phyloP scores from a whole-genome alignment of 768 basidiomycete genomes.

The Tulasnella sp. region DNA sequence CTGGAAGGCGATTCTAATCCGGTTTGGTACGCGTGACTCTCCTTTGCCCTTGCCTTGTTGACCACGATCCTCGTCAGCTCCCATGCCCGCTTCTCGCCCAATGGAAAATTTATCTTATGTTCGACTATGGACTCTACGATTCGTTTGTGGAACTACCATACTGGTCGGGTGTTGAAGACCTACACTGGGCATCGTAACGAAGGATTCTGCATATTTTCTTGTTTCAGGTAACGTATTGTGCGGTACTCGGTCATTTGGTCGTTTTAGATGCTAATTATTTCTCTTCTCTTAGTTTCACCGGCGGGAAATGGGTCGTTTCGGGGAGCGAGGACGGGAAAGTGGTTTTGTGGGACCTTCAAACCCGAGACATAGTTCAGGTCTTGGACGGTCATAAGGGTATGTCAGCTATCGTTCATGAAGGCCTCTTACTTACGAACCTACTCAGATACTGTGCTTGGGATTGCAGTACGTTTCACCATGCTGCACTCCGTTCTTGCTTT shows the following conservation, averaged over 20 bases:
- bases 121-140: slow-evolving; percentile 92
- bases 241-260: neutral
- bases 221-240: slow-evolving; percentile 35
- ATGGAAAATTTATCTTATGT: slow-evolving; percentile 77
- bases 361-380: slow-evolving; percentile 57
- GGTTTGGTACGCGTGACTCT: slow-evolving; percentile 46
- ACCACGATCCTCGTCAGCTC: slow-evolving; percentile 35
- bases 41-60: neutral
- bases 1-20: slow-evolving; percentile 94
- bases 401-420: neutral
- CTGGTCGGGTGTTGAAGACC: slow-evolving; percentile 83
- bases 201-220: slow-evolving; percentile 65
- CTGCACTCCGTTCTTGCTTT: neutral
- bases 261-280: neutral
- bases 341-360: slow-evolving; percentile 84
- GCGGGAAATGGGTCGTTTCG: slow-evolving; percentile 62
- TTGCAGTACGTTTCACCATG: slow-evolving; percentile 41
- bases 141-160: slow-evolving; percentile 88
- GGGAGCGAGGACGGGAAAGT: slow-evolving; percentile 87
- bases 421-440: neutral
- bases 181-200: slow-evolving; percentile 79
- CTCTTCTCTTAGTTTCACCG: slow-evolving; percentile 34
- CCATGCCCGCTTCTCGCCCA: slow-evolving; percentile 83
- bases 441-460: slow-evolving; percentile 59
- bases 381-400: slow-evolving; percentile 72